A percentile compares a stretch with the other conserved stretches of the same genome.
These are phyloP conservation scores for Diutina sp. DNA, from an alignment of 1,139 yeast species.

Conservation along the genomic window DNA sequence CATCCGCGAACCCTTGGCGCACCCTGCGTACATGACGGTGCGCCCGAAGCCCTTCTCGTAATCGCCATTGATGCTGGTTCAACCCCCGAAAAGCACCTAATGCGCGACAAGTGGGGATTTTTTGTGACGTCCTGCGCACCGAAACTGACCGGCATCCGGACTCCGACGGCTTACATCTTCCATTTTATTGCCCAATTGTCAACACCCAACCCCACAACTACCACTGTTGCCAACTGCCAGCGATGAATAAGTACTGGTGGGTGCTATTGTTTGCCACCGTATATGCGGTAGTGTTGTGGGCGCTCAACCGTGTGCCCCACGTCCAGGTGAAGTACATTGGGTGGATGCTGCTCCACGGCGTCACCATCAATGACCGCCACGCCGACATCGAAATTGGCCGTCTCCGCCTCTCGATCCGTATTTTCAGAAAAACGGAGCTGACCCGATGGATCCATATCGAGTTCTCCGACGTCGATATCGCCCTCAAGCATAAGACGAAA, in stretches of 20 bases:
- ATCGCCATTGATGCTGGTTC: neutral
- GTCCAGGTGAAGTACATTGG: conserved; percentile 23
- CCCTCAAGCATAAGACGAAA: neutral
- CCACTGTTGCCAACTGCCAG: neutral
- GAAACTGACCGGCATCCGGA: neutral
- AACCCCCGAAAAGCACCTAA: neutral
- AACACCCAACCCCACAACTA: too few species aligned
- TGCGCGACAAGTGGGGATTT: neutral
- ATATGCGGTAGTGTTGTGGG: conserved; percentile 11
- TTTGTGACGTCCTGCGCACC: neutral
- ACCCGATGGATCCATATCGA: conserved; percentile 21
- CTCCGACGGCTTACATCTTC: neutral
- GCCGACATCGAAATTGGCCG: conserved; percentile 11
- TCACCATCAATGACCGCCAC: conserved; percentile 11
- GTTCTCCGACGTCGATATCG: conserved; percentile 15
- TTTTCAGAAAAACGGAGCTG: conserved; percentile 14
- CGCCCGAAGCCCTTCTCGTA: neutral
- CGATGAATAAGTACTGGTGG: neutral
- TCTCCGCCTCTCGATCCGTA: conserved; percentile 15
- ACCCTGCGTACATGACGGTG: neutral
- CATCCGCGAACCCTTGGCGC: neutral
- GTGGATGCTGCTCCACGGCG: conserved; percentile 20
- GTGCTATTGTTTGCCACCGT: conserved; percentile 1
- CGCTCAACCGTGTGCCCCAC: conserved; percentile 21
- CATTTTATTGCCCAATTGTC: too few species aligned